Percentiles rank a stretch among this genome's conserved stretches.
phyloP scores from a whole-genome alignment of 1,284 basidiomycete species.

The Cystobasidium pallidum region DNA sequence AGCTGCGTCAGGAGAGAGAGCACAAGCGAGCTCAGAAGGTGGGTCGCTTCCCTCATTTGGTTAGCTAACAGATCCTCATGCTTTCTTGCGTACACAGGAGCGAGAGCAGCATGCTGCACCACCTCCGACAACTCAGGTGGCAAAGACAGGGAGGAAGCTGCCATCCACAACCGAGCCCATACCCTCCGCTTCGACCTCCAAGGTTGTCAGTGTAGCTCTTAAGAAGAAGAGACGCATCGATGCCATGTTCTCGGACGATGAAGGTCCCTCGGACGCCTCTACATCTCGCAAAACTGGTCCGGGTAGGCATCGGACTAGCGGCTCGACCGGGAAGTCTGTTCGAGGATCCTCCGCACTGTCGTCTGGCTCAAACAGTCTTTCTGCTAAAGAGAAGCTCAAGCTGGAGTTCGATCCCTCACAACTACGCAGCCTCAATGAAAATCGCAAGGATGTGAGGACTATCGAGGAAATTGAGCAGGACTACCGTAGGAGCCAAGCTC shows the following conservation, averaged over 20 bases:
- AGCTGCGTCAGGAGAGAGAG: constrained; percentile 45
- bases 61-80: neutral
- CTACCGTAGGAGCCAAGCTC: constrained; percentile 30
- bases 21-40: constrained; percentile 36
- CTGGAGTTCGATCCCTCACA: constrained; percentile 46
- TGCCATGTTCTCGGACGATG: constrained; percentile 42
- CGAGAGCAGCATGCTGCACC: neutral
- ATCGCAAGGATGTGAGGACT: constrained; percentile 51
- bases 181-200: neutral
- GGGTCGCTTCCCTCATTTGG: neutral
- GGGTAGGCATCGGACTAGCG: neutral
- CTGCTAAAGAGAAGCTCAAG: constrained; percentile 47
- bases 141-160: neutral
- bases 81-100: neutral
- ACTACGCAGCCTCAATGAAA: constrained; percentile 46
- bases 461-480: constrained; percentile 54
- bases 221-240: constrained; percentile 38
- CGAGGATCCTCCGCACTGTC: neutral
- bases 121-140: constrained; percentile 1
- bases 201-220: constrained; percentile 9
- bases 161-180: constrained; percentile 19
- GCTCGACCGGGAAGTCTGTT: neutral
- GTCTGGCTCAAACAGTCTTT: neutral
- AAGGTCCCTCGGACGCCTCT: constrained; percentile 33
- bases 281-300: constrained; percentile 5